Base-by-base conservation (phyloP, 768 basidiomycete genomes). In the Inosperma sp. region DNA sequence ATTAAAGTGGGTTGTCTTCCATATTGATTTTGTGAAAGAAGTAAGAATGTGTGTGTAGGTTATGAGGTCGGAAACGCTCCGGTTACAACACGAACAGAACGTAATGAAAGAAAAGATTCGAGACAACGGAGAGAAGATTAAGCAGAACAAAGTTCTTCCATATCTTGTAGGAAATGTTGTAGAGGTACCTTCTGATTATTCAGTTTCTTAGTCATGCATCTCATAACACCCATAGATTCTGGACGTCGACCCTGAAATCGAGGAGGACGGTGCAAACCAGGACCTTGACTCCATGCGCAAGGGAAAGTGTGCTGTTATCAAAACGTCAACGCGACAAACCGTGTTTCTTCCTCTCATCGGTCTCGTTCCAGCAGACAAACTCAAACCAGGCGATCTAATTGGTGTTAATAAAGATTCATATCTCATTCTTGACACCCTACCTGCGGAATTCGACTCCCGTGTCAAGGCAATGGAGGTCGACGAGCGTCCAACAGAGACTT, bases 391-490 rank as follows among this genome's bases (percentile, higher is more conserved):
- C 36, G 96, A 98, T 70, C 83, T 99, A 41, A 94, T 99, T 59
- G 96, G 96, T 56, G 95, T 98, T 43, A 98, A 99, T 76, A 99
- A 99, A 68, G 96, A 99, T 66, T 98, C 95, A 8, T 98, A 98
- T 65, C 85, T 99, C 57, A 82, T 98, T 27, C 80, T 99, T 30
- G 96, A 98, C 68, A 94, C 85, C 3, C 80, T 99, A 19, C 96
- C 96, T 3, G 89, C 88, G 21, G 96, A 99, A 72, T 98, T 93
- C 63, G 96, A 99, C 68, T 93, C 93, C 29, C 84, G 96, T 39
- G 96, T 99, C 21, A 98, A 97, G 68, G 96, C 96, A 7, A 99
- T 99, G 96, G 96, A 99, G 64, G 96, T 99, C 1, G 96, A 99
- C 58, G 96, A 98, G 67, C 79, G 93, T 45, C 96, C 96, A 27